These are phyloP conservation scores for Linum trigynum DNA, from an alignment of 345 rosid genomes.

Conservation along the genomic window DNA sequence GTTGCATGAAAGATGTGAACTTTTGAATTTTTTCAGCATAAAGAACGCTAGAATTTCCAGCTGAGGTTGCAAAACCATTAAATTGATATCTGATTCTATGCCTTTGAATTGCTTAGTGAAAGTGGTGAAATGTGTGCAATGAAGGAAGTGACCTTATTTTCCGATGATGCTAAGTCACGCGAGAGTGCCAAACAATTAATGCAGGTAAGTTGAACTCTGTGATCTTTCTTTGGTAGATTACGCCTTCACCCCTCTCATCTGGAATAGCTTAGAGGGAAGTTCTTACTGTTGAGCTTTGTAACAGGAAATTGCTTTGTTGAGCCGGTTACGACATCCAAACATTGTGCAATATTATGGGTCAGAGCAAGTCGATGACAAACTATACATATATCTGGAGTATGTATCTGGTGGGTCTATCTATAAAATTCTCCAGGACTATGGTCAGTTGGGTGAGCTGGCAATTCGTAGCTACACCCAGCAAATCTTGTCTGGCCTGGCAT, in stretches of 20 bases:
- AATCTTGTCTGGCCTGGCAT: constrained; percentile 67
- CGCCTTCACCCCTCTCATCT: not conserved
- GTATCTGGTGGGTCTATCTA: constrained; percentile 77
- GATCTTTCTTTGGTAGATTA: not conserved
- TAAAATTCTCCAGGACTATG: constrained; percentile 73
- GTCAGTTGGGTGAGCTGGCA: constrained; percentile 52
- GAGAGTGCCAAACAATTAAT: constrained; percentile 60
- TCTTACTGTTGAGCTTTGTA: constrained; percentile 6
- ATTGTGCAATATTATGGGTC: constrained; percentile 78
- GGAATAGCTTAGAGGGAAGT: constrained; percentile 2
- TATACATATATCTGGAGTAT: constrained; percentile 69
- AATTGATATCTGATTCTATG: constrained; percentile 9
- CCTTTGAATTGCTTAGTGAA: constrained; percentile 26
- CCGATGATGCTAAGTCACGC: constrained; percentile 57
- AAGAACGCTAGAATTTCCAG: not conserved
- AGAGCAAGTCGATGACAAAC: constrained; percentile 53
- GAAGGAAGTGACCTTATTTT: constrained; percentile 49
- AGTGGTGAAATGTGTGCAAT: constrained; percentile 65
- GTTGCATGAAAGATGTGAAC: not conserved
- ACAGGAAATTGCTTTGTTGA: constrained; percentile 64
- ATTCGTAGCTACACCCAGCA: constrained; percentile 72
- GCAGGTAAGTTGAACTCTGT: constrained; percentile 28
- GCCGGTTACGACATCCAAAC: constrained; percentile 59
- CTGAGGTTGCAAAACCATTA: not conserved
- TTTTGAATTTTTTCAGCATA: not conserved